A percentile compares a stretch with the other conserved stretches of the same genome.
These are phyloP conservation scores for Kalmanozyma brasiliensis DNA, from an alignment of 1,284 basidiomycete species.

Conservation along the genomic window DNA sequence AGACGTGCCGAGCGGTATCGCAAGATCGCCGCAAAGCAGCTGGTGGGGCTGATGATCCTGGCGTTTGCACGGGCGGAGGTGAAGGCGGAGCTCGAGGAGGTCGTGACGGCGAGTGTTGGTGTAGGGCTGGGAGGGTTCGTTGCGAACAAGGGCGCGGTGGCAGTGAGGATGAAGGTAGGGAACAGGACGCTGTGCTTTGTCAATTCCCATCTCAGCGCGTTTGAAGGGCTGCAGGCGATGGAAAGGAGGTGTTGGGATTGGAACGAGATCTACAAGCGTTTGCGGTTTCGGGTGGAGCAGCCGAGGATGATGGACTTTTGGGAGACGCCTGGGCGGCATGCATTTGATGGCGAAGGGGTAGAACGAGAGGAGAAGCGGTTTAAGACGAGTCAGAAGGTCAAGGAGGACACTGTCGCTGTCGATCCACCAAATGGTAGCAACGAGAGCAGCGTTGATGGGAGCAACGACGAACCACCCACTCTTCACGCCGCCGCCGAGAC, in stretches of 20 bases:
- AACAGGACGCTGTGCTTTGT: constrained; percentile 94
- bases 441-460: neutral
- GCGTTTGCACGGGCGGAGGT: constrained; percentile 30
- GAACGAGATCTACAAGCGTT: constrained; percentile 47
- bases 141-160: constrained; percentile 75
- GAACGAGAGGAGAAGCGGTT: constrained; percentile 76
- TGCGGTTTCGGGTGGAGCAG: constrained; percentile 24
- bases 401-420: constrained; percentile 1
- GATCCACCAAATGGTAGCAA: no score
- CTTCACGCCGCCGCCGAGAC: neutral
- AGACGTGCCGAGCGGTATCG: constrained; percentile 15
- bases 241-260: constrained; percentile 52
- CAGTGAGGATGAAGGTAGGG: constrained; percentile 86
- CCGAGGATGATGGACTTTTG: constrained; percentile 13
- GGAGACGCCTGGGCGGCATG: constrained; percentile 84
- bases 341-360: constrained; percentile 84
- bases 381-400: constrained; percentile 14
- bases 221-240: constrained; percentile 47
- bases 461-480: neutral
- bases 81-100: constrained; percentile 13
- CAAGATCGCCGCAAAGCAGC: constrained; percentile 46
- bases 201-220: constrained; percentile 90
- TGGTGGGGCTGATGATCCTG: constrained; percentile 47
- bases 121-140: constrained; percentile 52
- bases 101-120: constrained; percentile 37